Conservation (phyloP, 768 basidiomycete genomes). For the Russula earlei region DNA sequence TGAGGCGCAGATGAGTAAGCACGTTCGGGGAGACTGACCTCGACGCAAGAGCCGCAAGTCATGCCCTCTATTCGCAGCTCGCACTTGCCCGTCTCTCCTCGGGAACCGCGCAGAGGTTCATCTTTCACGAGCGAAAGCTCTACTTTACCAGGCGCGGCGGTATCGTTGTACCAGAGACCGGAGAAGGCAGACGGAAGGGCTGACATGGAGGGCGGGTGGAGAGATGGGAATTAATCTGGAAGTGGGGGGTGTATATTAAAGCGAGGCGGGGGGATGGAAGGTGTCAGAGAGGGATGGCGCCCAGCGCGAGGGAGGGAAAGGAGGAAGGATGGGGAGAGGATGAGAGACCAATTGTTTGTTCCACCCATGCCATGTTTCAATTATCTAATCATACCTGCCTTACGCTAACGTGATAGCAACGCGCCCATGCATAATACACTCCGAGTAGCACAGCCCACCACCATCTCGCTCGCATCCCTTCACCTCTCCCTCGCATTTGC, state of each 20-base stretch:
- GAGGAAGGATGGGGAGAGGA: neutral
- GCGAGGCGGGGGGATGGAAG: too few species aligned
- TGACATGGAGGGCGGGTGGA: constrained; percentile 2
- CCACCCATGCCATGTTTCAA: too few species aligned
- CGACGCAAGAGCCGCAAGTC: constrained; percentile 85
- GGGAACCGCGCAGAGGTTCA: constrained; percentile 24
- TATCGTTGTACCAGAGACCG: constrained; percentile 6
- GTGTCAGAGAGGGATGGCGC: neutral
- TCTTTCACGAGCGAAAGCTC: constrained; percentile 24
- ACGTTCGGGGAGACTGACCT: constrained; percentile 39
- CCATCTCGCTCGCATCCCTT: neutral
- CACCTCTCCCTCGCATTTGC: neutral
- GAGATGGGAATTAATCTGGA: neutral
- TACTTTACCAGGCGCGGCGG: constrained; percentile 33
- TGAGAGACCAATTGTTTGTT: neutral
- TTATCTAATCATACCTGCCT: too few species aligned
- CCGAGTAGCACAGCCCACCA: neutral
- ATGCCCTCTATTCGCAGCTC: constrained; percentile 82
- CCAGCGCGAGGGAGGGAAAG: neutral
- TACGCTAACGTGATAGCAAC: too few species aligned
- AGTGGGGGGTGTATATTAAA: too few species aligned
- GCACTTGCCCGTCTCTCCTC: constrained; percentile 40
- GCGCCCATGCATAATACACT: neutral
- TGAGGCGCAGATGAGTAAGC: neutral
- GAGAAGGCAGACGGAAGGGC: constrained; percentile 10